phyloP scores from a whole-genome alignment of 2,329 filamentous ascomycete genomes.

The Penicillium sp. region DNA sequence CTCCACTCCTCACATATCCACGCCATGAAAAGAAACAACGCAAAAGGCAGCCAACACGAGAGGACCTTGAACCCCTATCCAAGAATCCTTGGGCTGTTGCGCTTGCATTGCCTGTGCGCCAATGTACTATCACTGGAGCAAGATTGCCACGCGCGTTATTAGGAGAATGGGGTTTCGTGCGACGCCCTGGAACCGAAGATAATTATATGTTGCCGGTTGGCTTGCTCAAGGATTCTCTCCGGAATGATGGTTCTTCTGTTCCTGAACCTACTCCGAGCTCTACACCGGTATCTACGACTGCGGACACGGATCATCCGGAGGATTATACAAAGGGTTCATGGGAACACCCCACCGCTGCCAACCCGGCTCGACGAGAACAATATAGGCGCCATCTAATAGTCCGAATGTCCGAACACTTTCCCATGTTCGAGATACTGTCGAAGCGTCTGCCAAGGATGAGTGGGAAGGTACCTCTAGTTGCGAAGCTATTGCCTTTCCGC shows the following conservation, averaged over 20 bases:
- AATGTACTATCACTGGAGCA: constrained; percentile 30
- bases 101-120: constrained; percentile 34
- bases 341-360: too few relatives aligned
- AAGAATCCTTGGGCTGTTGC: constrained; percentile 40
- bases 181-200: constrained; percentile 22
- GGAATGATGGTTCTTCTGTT: neutral
- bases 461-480: constrained; percentile 14
- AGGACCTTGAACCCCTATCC: constrained; percentile 27
- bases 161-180: constrained; percentile 34
- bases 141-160: constrained; percentile 34
- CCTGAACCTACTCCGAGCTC: neutral
- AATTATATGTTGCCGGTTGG: constrained; percentile 34
- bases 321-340: too few relatives aligned
- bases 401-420: constrained; percentile 27
- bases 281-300: neutral
- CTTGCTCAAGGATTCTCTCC: constrained; percentile 29
- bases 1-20: constrained; percentile 29
- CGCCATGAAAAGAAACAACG: constrained; percentile 11
- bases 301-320: neutral
- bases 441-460: constrained; percentile 6
- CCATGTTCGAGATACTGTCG: constrained; percentile 19
- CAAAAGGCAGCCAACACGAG: constrained; percentile 22
- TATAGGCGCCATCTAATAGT: constrained; percentile 19
- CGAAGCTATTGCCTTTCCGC: constrained; percentile 29
- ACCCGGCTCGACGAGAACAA: too few relatives aligned